Percentiles rank a stretch among this genome's conserved stretches.
These are phyloP conservation scores for Xylariaceae sp. DNA, from an alignment of 2,329 filamentous ascomycete species.

Conservation along the genomic window DNA sequence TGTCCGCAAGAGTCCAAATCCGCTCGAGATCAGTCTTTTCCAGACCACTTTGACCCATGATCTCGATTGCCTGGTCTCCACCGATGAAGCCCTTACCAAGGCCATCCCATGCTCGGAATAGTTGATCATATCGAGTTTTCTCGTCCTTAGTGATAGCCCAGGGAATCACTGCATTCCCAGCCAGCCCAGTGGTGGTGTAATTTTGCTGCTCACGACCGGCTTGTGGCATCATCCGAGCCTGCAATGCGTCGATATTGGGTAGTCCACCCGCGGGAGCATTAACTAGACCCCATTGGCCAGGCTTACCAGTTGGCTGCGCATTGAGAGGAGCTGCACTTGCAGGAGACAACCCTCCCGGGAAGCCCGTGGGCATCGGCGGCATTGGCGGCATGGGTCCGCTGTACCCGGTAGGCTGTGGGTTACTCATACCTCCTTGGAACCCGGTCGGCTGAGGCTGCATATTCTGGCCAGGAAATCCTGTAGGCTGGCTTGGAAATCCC, in stretches of 20 bases:
- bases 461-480: conserved; percentile 59
- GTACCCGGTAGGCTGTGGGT: conserved; percentile 78
- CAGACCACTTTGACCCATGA: conserved; percentile 93
- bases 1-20: conserved; percentile 93
- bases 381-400: conserved; percentile 80
- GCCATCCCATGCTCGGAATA: conserved; percentile 97
- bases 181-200: conserved; percentile 83
- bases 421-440: conserved; percentile 62
- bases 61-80: conserved; percentile 92
- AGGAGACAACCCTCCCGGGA: conserved; percentile 67
- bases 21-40: conserved; percentile 88
- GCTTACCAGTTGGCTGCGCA: conserved; percentile 89
- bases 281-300: conserved; percentile 97
- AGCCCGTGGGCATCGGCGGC: conserved; percentile 73
- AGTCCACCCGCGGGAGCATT: conserved; percentile 88
- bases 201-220: conserved; percentile 81
- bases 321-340: conserved; percentile 65
- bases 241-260: conserved; percentile 90
- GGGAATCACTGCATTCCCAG: conserved; percentile 92
- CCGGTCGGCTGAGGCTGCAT: conserved; percentile 73
- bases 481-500: conserved; percentile 60
- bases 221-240: conserved; percentile 97
- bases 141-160: conserved; percentile 99
- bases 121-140: conserved; percentile 92
- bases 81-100: conserved; percentile 90